These are phyloP conservation scores for Zasmidium cellare DNA, from an alignment of 2,329 filamentous ascomycete genomes.

Conservation along the genomic window DNA sequence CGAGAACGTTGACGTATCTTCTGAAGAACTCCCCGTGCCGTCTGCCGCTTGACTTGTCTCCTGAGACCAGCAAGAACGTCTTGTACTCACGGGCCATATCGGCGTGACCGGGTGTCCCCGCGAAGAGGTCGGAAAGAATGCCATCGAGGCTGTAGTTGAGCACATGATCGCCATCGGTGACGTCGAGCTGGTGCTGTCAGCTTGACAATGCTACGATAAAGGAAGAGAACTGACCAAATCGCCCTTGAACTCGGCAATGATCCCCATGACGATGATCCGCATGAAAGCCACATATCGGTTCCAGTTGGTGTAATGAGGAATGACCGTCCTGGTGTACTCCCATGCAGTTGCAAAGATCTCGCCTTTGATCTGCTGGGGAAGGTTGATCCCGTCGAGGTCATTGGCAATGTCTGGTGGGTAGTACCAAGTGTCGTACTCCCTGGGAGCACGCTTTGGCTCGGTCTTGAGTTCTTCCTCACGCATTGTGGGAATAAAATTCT, in stretches of 20 bases:
- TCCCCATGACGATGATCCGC: conserved; percentile 15
- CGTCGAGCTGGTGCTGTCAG: conserved; percentile 10
- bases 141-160: conserved; percentile 17
- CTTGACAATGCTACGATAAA: too few species aligned
- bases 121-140: conserved; percentile 34
- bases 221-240: too few species aligned
- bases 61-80: conserved; percentile 20
- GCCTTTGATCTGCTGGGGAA: conserved; percentile 13
- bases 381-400: conserved; percentile 13
- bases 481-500: too few species aligned
- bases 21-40: conserved; percentile 27
- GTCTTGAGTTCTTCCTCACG: background rate
- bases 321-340: conserved; percentile 28
- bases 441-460: background rate
- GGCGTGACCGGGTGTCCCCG: conserved; percentile 13
- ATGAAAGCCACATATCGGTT: conserved; percentile 25
- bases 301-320: conserved; percentile 27
- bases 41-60: conserved; percentile 22
- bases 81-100: conserved; percentile 23
- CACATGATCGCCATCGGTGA: conserved; percentile 15
- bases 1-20: conserved; percentile 32
- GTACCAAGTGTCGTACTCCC: conserved; percentile 12
- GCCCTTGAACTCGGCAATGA: conserved; percentile 25
- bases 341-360: conserved; percentile 25
- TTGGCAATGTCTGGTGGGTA: conserved; percentile 17